Evolutionary conservation across 257 asterid genomes (phyloP).

Genomic region (Cruciata laevipes): DNA sequence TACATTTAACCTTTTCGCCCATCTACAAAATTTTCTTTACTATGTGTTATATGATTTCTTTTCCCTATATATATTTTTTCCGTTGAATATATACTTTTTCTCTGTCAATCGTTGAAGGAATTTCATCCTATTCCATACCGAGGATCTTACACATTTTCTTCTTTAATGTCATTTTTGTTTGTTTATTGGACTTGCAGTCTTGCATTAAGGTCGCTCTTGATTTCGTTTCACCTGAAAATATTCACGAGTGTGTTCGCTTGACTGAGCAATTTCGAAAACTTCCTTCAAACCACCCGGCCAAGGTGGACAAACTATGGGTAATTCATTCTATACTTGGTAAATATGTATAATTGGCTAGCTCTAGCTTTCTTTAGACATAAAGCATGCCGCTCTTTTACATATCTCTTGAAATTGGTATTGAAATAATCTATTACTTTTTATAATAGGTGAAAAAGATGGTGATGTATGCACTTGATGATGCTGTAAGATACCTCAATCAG

Average conservation of each 20-base stretch:
- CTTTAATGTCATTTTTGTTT: constrained; percentile 11
- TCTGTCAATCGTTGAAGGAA: neutral
- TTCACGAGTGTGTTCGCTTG: constrained; percentile 55
- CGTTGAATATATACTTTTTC: no score
- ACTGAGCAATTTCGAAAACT: constrained; percentile 60
- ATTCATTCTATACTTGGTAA: neutral
- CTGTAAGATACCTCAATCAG: no score
- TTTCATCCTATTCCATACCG: neutral
- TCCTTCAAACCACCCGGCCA: constrained; percentile 52
- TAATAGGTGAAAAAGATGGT: no score
- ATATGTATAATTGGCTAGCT: neutral
- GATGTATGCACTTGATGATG: no score
- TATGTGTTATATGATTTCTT: no score
- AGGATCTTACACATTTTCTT: constrained; percentile 2
- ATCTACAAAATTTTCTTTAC: no score
- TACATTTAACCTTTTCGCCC: neutral
- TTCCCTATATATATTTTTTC: no score
- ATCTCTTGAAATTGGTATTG: no score
- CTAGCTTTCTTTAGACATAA: no score
- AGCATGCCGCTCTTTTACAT: no score
- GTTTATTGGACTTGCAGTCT: constrained; percentile 37
- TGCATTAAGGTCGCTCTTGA: constrained; percentile 72
- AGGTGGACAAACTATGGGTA: constrained; percentile 76
- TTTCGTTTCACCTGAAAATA: constrained; percentile 74
- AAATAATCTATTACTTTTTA: no score